Percentiles rank a stretch among this genome's conserved stretches.
These are phyloP conservation scores for Trypanosoma cruzi DNA, from an alignment of 208 protist species.

Conservation along the genomic window DNA sequence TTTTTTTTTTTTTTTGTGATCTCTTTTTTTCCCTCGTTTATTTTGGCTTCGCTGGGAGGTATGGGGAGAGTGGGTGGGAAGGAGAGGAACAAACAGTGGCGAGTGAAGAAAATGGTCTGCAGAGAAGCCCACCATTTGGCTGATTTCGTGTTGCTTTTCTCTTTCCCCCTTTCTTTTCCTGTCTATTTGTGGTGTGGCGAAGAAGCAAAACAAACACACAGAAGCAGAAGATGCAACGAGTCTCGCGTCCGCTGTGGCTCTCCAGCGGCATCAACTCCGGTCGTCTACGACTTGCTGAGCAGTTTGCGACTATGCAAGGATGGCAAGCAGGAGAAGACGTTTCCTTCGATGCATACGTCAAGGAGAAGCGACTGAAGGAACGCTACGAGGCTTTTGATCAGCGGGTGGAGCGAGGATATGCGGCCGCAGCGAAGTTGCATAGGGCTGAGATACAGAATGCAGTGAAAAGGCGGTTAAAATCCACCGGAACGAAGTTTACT, in stretches of 20 bases:
- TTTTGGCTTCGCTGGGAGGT: too few relatives aligned
- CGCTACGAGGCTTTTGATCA: conserved; percentile 87
- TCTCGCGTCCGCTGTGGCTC: conserved; percentile 29
- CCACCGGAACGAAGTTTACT: conserved; percentile 61
- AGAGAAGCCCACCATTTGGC: too few relatives aligned
- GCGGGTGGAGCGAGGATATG: conserved; percentile 82
- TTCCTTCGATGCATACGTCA: conserved; percentile 80
- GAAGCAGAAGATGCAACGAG: conserved; percentile 10
- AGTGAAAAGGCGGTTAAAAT: conserved; percentile 71
- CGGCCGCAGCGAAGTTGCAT: conserved; percentile 54
- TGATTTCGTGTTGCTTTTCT: neutral
- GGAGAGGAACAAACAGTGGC: too few relatives aligned
- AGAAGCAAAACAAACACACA: neutral
- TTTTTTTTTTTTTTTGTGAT: too few relatives aligned
- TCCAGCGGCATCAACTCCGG: conserved; percentile 66
- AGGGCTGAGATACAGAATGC: conserved; percentile 82
- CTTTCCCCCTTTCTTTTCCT: too few relatives aligned
- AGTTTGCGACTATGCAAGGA: conserved; percentile 84
- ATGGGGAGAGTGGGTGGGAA: too few relatives aligned
- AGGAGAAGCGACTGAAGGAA: conserved; percentile 63
- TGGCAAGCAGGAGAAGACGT: conserved; percentile 62
- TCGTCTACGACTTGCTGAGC: conserved; percentile 62
- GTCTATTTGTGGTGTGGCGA: neutral
- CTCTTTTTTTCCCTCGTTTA: too few relatives aligned
- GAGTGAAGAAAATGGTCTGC: too few relatives aligned